A percentile compares a stretch with the other conserved stretches of the same genome.
These are phyloP conservation scores for Sextonia rubra DNA, from an alignment of 164 flowering plant genomes.

Conservation along the genomic window DNA sequence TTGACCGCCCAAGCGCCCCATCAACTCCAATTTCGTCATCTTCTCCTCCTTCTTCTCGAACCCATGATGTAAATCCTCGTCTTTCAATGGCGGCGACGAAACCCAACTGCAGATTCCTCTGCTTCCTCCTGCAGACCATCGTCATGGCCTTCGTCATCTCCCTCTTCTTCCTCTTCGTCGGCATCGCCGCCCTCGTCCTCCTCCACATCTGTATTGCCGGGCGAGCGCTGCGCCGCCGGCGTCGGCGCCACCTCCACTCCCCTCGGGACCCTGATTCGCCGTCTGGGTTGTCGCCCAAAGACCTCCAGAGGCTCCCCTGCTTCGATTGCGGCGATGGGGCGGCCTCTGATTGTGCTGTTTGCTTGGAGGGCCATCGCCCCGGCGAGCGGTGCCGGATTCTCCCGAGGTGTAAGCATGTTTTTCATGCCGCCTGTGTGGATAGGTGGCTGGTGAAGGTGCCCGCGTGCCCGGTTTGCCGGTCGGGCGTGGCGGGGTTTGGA, in stretches of 20 bases:
- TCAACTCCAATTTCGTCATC: background rate
- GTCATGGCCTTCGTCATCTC: constrained; percentile 49
- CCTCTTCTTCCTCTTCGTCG: constrained; percentile 57
- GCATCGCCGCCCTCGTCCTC: constrained; percentile 48
- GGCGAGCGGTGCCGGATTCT: constrained; percentile 55
- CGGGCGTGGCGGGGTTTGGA: background rate
- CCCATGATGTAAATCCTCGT: background rate
- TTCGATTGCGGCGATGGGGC: constrained; percentile 20
- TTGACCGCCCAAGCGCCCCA: background rate
- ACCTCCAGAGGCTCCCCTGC: constrained; percentile 32
- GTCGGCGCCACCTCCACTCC: background rate
- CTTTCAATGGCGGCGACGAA: constrained; percentile 17
- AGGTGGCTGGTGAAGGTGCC: constrained; percentile 49
- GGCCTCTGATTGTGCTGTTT: constrained; percentile 42
- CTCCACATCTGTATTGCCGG: constrained; percentile 41
- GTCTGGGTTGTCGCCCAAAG: constrained; percentile 23
- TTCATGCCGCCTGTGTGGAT: constrained; percentile 56
- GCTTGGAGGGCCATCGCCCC: constrained; percentile 40
- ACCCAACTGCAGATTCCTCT: constrained; percentile 39
- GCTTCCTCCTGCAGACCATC: constrained; percentile 42
- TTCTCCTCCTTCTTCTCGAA: background rate
- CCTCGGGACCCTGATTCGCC: background rate
- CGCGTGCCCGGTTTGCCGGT: constrained; percentile 60
- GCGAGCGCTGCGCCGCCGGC: constrained; percentile 27
- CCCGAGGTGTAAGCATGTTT: constrained; percentile 47